Evolutionary conservation across 2,329 filamentous ascomycete species (phyloP).

Genomic region (Stromatinia cepivora): DNA sequence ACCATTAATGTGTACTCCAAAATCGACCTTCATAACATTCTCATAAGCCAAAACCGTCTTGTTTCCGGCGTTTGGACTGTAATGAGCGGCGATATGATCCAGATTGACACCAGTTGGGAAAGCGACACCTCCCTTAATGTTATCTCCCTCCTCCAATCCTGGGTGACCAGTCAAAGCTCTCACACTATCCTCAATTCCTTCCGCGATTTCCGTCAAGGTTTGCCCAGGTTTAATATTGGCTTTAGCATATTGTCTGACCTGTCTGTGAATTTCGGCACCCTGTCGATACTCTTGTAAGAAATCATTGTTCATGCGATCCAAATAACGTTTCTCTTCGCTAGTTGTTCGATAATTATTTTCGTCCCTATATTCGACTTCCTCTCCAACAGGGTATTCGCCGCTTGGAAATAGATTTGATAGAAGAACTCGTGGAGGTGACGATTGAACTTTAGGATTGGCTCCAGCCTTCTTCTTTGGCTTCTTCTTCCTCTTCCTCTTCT

Average conservation of each 20-base stretch:
- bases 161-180: slow-evolving; percentile 74
- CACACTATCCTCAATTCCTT: slow-evolving; percentile 83
- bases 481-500: slow-evolving; percentile 72
- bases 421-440: slow-evolving; percentile 72
- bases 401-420: slow-evolving; percentile 73
- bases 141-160: slow-evolving; percentile 76
- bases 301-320: slow-evolving; percentile 77
- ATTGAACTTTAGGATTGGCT: slow-evolving; percentile 64
- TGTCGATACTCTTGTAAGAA: slow-evolving; percentile 80
- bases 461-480: slow-evolving; percentile 68
- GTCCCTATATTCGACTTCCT: slow-evolving; percentile 74
- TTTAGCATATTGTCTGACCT: slow-evolving; percentile 81
- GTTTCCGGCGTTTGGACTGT: slow-evolving; percentile 83
- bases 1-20: slow-evolving; percentile 70
- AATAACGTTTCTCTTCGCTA: slow-evolving; percentile 78
- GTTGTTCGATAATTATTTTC: slow-evolving; percentile 80
- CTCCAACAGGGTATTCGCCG: slow-evolving; percentile 71
- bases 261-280: slow-evolving; percentile 84
- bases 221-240: slow-evolving; percentile 79
- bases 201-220: slow-evolving; percentile 76
- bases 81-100: slow-evolving; percentile 85
- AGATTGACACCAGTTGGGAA: slow-evolving; percentile 83
- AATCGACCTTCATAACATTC: slow-evolving; percentile 74
- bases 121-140: slow-evolving; percentile 76
- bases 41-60: slow-evolving; percentile 66